Base-by-base conservation (phyloP, 2,329 filamentous ascomycete species). In the Drechslera avenae region DNA sequence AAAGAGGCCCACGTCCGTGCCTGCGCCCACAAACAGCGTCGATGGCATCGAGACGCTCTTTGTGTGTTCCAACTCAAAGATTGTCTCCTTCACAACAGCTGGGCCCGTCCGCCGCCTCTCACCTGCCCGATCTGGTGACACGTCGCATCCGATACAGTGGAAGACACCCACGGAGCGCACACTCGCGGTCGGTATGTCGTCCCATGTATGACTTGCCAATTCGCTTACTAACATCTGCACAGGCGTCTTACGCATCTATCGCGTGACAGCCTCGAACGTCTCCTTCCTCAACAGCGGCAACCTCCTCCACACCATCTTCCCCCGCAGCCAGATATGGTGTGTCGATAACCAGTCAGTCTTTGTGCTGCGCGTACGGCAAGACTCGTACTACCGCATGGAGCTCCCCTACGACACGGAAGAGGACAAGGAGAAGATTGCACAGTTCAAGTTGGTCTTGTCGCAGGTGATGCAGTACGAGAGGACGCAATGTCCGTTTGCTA, bases 261-360 rank as follows among this genome's bases (percentile, higher is more conserved):
- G 89, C 64, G 88, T 94, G 28, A 89, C 89, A 6, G 89, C 90
- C 16, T 90, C 90, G 8, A 73, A 73, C 46, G 90, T 94, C 13
- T 89, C 90, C 10, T 97, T 96, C 66, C 80, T 97, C 8, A 93
- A 89, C 73, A 96, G 91, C 57, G 90, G 90, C 52, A 86, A 85
- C 47, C 87, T 92, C 13, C 81, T 96, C 14, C 90, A 94, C 64
- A 89, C 92, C 9, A 94, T 97, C 56, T 77, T 97, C 44, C 90
- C 90, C 18, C 90, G 90, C 71, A 95, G 91, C 51, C 91, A 96
- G 73, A 95, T 89, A 69, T 97, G 92, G 92, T 95, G 89, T 71
- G 88, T 97, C 26, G 90, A 95, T 71, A 88, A 90, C 50, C 83
- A 86, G 48, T 88, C 88, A 33, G 91, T 87, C 62, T 96, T 96